Percentiles rank a stretch among this genome's conserved stretches.
Evolutionary conservation across 768 basidiomycete species (phyloP).

Genomic region (Agrocybe pediades): DNA sequence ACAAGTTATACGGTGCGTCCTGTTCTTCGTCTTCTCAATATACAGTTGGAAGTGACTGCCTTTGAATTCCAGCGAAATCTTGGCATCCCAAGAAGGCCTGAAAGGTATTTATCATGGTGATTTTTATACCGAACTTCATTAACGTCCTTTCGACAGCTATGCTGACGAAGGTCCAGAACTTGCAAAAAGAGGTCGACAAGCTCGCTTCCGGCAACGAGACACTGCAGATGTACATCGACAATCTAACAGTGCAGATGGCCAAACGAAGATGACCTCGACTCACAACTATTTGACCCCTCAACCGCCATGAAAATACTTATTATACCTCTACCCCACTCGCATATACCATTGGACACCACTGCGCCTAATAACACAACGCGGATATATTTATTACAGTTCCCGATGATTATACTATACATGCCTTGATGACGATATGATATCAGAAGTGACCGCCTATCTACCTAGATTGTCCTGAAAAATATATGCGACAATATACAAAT

Average conservation of each 20-base stretch:
- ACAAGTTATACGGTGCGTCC: slow-evolving; percentile 68
- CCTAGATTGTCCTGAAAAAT: not conserved
- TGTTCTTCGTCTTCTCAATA: not conserved
- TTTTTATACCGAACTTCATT: not conserved
- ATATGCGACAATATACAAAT: not conserved
- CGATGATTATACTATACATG: slow-evolving; percentile 1
- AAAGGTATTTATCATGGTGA: slow-evolving; percentile 49
- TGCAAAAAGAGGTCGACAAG: slow-evolving; percentile 82
- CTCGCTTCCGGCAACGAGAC: slow-evolving; percentile 78
- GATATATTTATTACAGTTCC: slow-evolving; percentile 1
- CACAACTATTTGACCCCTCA: not conserved
- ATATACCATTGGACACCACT: not conserved
- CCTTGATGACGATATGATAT: not conserved
- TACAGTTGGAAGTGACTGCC: not conserved
- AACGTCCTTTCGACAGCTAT: slow-evolving; percentile 46
- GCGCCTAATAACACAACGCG: not conserved
- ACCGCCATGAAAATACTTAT: too few relatives aligned
- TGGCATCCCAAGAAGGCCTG: slow-evolving; percentile 75
- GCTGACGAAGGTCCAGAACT: slow-evolving; percentile 61
- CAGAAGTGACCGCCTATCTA: not conserved
- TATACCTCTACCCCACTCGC: not conserved
- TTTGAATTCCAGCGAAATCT: slow-evolving; percentile 59
- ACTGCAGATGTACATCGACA: slow-evolving; percentile 88
- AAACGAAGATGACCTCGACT: slow-evolving; percentile 53
- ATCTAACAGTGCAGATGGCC: slow-evolving; percentile 85